Conservation (phyloP, 345 rosid genomes). For the Heritiera littoralis region DNA sequence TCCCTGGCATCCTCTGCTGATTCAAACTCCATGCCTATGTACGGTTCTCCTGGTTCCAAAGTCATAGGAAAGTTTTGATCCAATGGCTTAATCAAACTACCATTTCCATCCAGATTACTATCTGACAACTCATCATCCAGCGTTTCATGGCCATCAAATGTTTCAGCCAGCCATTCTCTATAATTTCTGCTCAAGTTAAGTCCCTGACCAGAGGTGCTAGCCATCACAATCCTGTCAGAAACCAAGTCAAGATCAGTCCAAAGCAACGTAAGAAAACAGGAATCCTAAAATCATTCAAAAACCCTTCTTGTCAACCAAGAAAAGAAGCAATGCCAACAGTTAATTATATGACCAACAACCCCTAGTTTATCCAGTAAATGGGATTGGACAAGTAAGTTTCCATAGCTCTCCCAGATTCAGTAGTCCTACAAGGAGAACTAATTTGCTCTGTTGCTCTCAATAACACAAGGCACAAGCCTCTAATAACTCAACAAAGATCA, state of each 20-base stretch:
- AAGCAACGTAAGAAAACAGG: not conserved
- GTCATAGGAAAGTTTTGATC: conserved; percentile 23
- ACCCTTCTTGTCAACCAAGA: not conserved
- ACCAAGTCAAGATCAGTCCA: conserved; percentile 2
- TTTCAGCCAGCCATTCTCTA: conserved; percentile 40
- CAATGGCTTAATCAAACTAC: conserved; percentile 24
- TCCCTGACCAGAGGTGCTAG: conserved; percentile 36
- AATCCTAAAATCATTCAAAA: conserved; percentile 1
- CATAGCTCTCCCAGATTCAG: not conserved
- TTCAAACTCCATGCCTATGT: conserved; percentile 40
- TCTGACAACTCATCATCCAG: conserved; percentile 41
- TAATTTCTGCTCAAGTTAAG: conserved; percentile 29
- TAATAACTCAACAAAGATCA: no score
- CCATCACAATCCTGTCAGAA: conserved; percentile 33
- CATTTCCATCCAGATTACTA: conserved; percentile 34
- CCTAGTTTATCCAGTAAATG: not conserved
- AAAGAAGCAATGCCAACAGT: conserved; percentile 10
- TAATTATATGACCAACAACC: not conserved
- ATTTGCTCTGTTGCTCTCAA: not conserved
- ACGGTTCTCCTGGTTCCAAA: conserved; percentile 31
- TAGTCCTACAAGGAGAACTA: not conserved
- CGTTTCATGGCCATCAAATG: conserved; percentile 40
- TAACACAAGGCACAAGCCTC: not conserved
- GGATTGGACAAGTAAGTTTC: not conserved
- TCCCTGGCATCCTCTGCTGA: conserved; percentile 49